Percentiles rank a stretch among this genome's conserved stretches.
phyloP scores from a whole-genome alignment of 2,329 filamentous ascomycete species.

The Epichloe glyceriae region DNA sequence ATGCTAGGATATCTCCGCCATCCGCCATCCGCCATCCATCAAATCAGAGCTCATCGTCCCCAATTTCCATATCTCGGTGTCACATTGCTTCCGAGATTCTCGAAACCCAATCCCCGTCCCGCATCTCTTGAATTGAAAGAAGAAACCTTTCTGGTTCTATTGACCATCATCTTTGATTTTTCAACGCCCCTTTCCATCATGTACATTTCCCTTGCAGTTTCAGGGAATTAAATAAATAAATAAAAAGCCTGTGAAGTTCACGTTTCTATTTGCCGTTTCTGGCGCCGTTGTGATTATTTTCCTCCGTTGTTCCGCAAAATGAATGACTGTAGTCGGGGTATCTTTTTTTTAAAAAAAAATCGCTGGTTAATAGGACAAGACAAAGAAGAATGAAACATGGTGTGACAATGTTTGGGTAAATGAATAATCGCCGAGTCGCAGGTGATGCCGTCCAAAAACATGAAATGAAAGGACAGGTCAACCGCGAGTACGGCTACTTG shows the following conservation, averaged over 20 bases:
- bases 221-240: not conserved
- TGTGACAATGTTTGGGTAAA: not conserved
- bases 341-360: constrained; percentile 11
- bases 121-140: not conserved
- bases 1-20: not conserved
- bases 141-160: not conserved
- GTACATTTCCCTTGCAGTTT: not conserved
- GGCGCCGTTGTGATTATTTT: not conserved
- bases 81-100: not conserved
- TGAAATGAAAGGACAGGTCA: not conserved
- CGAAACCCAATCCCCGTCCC: not conserved
- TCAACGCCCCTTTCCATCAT: not conserved
- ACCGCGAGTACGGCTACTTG: constrained; percentile 5
- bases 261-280: not conserved
- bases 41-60: not conserved
- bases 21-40: not conserved
- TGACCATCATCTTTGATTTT: not conserved
- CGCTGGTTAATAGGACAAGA: not conserved
- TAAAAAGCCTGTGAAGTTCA: not conserved
- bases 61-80: not conserved
- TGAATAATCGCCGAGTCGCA: not conserved
- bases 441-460: not conserved
- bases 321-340: constrained; percentile 17
- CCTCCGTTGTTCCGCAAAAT: constrained; percentile 4
- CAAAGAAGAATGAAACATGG: constrained; percentile 1